phyloP scores from a whole-genome alignment of 495 filamentous ascomycete species.

The Aspergillus cristatus region DNA sequence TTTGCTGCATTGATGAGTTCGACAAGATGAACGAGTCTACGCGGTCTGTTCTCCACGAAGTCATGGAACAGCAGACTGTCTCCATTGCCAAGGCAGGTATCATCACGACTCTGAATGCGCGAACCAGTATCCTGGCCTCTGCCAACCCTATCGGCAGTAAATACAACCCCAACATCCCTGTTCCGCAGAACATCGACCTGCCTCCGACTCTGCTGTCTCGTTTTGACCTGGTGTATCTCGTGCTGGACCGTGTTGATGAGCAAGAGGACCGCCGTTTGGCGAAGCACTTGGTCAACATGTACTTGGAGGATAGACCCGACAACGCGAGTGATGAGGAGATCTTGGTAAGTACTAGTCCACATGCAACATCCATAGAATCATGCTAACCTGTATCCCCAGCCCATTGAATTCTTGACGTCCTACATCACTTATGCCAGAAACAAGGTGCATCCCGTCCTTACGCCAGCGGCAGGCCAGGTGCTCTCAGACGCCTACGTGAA shows the following conservation, averaged over 20 bases:
- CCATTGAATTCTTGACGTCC: conserved; percentile 87
- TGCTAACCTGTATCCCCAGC: conserved; percentile 34
- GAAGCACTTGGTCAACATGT: conserved; percentile 92
- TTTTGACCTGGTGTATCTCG: conserved; percentile 94
- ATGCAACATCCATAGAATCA: neutral
- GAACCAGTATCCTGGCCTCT: conserved; percentile 88
- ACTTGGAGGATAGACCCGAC: conserved; percentile 85
- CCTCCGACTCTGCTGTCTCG: conserved; percentile 89
- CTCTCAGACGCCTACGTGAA: conserved; percentile 85
- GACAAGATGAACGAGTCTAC: conserved; percentile 99
- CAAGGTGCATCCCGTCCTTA: conserved; percentile 73
- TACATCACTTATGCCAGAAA: conserved; percentile 97
- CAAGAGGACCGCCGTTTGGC: conserved; percentile 78
- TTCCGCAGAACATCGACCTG: conserved; percentile 96
- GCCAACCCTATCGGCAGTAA: conserved; percentile 97
- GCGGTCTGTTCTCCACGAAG: conserved; percentile 93
- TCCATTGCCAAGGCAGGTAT: conserved; percentile 98
- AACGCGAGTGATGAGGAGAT: conserved; percentile 71
- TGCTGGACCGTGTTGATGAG: conserved; percentile 89
- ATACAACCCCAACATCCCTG: conserved; percentile 91
- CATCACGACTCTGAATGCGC: conserved; percentile 94
- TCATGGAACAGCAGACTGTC: conserved; percentile 99
- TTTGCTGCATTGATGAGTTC: conserved; percentile 99
- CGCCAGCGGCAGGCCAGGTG: conserved; percentile 63
- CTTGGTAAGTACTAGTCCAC: conserved; percentile 57